phyloP scores from a whole-genome alignment of 2,329 filamentous ascomycete species.

The Sclerotinia sclerotiorum region DNA sequence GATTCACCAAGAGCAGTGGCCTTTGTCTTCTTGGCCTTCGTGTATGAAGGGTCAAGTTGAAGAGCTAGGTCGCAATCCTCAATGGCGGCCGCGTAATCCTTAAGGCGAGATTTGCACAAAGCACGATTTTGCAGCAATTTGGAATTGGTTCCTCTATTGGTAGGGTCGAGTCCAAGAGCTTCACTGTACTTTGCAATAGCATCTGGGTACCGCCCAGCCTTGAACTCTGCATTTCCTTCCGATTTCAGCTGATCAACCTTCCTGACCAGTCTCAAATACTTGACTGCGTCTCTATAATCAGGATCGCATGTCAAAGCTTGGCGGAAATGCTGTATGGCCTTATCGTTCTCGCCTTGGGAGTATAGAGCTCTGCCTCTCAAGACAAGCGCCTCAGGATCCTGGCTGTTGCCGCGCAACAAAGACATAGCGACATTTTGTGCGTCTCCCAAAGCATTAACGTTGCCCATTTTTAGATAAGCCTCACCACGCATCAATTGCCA shows the following conservation, averaged over 20 bases:
- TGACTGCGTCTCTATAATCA: slow-evolving; percentile 84
- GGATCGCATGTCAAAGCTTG: slow-evolving; percentile 89
- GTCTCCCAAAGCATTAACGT: slow-evolving; percentile 82
- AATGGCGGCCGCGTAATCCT: slow-evolving; percentile 79
- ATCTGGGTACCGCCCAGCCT: slow-evolving; percentile 73
- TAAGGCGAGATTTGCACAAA: slow-evolving; percentile 77
- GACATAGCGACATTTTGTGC: slow-evolving; percentile 91
- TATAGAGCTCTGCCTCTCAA: slow-evolving; percentile 86
- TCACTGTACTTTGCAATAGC: slow-evolving; percentile 83
- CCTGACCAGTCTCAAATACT: slow-evolving; percentile 85
- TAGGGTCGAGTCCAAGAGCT: slow-evolving; percentile 80
- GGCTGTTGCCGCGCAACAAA: slow-evolving; percentile 78
- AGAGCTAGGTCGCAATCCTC: slow-evolving; percentile 83
- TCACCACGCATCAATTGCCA: slow-evolving; percentile 93
- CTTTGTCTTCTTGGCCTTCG: slow-evolving; percentile 89
- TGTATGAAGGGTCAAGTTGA: slow-evolving; percentile 77
- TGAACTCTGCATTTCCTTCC: slow-evolving; percentile 89
- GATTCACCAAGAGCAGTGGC: slow-evolving; percentile 84
- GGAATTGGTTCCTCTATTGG: slow-evolving; percentile 88
- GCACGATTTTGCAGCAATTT: slow-evolving; percentile 95
- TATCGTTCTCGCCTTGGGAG: slow-evolving; percentile 89
- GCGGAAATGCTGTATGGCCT: slow-evolving; percentile 88
- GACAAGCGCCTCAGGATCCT: slow-evolving; percentile 91
- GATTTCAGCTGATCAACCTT: slow-evolving; percentile 92
- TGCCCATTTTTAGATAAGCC: slow-evolving; percentile 90